Percentiles rank a stretch among this genome's conserved stretches.
These are phyloP conservation scores for Zoysia japonica DNA, from an alignment of 176 grass and related monocot genomes.

Conservation along the genomic window DNA sequence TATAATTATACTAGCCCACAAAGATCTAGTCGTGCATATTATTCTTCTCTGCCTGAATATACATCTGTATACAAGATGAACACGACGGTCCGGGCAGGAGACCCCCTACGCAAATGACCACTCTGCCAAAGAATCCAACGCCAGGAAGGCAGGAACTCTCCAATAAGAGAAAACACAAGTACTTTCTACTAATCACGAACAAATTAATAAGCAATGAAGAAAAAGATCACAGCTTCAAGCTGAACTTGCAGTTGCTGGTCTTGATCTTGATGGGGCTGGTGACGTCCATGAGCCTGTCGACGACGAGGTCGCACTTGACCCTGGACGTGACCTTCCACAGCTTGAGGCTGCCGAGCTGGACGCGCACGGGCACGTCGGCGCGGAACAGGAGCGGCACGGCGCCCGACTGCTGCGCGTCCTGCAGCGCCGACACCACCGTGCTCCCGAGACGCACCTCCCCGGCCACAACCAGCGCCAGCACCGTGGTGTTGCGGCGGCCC, in stretches of 20 bases:
- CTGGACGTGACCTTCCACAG: constrained; percentile 65
- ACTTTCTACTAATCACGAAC: not conserved
- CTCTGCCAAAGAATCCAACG: constrained; percentile 36
- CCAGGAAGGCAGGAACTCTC: not conserved
- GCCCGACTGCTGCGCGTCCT: constrained; percentile 58
- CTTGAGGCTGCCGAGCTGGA: constrained; percentile 60
- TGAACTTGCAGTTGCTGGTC: constrained; percentile 89
- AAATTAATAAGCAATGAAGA: not conserved
- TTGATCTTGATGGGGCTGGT: constrained; percentile 81
- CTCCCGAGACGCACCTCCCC: constrained; percentile 61
- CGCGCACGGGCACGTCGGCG: constrained; percentile 68
- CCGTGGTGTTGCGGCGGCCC: constrained; percentile 75
- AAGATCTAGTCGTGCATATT: constrained; percentile 32
- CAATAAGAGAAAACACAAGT: too few relatives aligned
- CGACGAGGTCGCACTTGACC: constrained; percentile 71
- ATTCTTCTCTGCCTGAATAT: constrained; percentile 5
- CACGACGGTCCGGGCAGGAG: constrained; percentile 21
- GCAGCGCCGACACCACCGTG: constrained; percentile 42
- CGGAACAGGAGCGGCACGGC: constrained; percentile 64
- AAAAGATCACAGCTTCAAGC: constrained; percentile 55
- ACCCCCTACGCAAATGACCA: constrained; percentile 25
- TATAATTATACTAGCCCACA: too few relatives aligned
- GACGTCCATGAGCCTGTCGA: constrained; percentile 68
- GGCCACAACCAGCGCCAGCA: constrained; percentile 50
- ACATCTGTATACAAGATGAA: constrained; percentile 46